Evolutionary conservation across 1,139 yeast species (phyloP).

Genomic region (Zygoascus hellenicus): DNA sequence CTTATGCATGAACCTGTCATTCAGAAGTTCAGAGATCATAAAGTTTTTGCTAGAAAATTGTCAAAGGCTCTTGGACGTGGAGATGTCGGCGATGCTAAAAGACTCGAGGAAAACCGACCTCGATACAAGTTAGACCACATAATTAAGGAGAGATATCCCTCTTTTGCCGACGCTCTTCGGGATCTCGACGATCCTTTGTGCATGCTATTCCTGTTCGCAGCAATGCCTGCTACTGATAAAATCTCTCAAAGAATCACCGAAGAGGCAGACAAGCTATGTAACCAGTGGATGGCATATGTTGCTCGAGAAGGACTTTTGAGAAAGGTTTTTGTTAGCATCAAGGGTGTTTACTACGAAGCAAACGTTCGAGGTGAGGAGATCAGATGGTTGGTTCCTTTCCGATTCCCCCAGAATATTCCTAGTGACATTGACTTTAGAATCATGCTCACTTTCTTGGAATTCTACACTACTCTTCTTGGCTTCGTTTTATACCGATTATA

Average conservation of each 20-base stretch:
- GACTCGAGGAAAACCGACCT: conserved; percentile 75
- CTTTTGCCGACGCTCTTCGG: conserved; percentile 85
- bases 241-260: conserved; percentile 73
- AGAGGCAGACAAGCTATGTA: conserved; percentile 80
- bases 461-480: conserved; percentile 85
- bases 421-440: conserved; percentile 91
- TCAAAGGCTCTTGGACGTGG: conserved; percentile 90
- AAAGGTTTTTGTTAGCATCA: conserved; percentile 92
- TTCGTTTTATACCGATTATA: conserved; percentile 81
- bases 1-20: conserved; percentile 92
- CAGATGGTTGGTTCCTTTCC: conserved; percentile 95
- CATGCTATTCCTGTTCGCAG: conserved; percentile 89
- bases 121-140: conserved; percentile 82
- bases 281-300: conserved; percentile 93
- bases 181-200: conserved; percentile 94
- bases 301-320: conserved; percentile 76
- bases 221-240: conserved; percentile 88
- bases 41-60: conserved; percentile 85
- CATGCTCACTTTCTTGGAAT: conserved; percentile 94
- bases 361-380: conserved; percentile 84
- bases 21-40: conserved; percentile 89
- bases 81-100: conserved; percentile 83
- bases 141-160: conserved; percentile 92
- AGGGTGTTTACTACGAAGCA: conserved; percentile 96
- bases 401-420: conserved; percentile 94